Evolutionary conservation across 208 protist genomes (phyloP).

Genomic region (Tritrichomonas foetus): DNA sequence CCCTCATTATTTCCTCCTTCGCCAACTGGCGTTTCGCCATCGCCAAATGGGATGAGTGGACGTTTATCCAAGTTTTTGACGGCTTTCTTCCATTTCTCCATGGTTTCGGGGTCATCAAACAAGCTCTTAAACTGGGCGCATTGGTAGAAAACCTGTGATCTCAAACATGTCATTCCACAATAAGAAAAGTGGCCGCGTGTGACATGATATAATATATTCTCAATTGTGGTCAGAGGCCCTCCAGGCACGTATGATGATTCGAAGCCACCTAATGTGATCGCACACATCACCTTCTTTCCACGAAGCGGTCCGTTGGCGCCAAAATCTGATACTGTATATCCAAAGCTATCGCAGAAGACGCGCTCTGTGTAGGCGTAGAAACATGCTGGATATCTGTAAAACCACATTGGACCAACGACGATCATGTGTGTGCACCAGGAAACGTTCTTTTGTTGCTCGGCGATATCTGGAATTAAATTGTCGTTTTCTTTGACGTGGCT

Average conservation of each 20-base stretch:
- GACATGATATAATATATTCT: neutral
- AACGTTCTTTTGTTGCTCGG: neutral
- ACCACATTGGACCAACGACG: slow-evolving; percentile 34
- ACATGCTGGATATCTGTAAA: neutral
- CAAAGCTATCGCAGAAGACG: neutral
- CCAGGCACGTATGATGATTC: neutral
- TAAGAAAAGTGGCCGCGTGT: neutral
- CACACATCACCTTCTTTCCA: neutral
- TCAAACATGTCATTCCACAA: too few species aligned
- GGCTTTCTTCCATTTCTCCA: too few species aligned
- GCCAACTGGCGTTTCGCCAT: too few species aligned
- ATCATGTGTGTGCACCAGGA: neutral
- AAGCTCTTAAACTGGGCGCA: too few species aligned
- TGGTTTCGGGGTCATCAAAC: too few species aligned
- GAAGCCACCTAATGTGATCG: neutral
- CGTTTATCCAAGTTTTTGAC: too few species aligned
- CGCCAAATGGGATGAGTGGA: too few species aligned
- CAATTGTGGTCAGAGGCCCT: neutral
- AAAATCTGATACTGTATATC: neutral
- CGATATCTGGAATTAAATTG: neutral
- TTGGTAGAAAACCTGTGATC: too few species aligned
- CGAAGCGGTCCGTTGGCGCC: neutral
- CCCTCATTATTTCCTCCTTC: too few species aligned
- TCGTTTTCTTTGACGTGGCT: too few species aligned
- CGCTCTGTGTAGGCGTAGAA: neutral